phyloP scores from a whole-genome alignment of 78 protist genomes.

The Speleostelium caveatum region DNA sequence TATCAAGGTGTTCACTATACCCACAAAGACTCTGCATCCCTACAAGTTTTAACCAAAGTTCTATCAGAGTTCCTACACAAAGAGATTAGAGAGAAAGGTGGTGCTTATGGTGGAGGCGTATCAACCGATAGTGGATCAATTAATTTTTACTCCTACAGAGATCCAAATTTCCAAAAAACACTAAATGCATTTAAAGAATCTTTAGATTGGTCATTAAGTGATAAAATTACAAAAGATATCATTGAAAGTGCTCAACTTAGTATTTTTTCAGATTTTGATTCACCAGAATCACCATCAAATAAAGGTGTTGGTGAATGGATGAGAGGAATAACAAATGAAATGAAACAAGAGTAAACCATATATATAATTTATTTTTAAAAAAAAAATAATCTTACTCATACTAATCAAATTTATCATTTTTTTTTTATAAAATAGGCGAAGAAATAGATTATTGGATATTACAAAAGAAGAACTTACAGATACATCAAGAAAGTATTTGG shows the following conservation, averaged over 20 bases:
- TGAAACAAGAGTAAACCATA: slow-evolving; percentile 66
- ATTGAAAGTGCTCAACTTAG: slow-evolving; percentile 82
- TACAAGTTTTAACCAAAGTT: slow-evolving; percentile 33
- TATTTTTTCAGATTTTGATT: slow-evolving; percentile 79
- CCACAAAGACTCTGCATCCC: slow-evolving; percentile 37
- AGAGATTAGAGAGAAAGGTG: slow-evolving; percentile 93
- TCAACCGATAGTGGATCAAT: slow-evolving; percentile 35
- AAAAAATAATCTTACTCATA: too few relatives aligned
- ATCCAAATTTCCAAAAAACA: slow-evolving; percentile 77
- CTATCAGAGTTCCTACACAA: slow-evolving; percentile 86
- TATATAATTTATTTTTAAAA: too few relatives aligned
- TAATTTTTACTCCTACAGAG: slow-evolving; percentile 85
- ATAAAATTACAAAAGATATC: slow-evolving; percentile 25
- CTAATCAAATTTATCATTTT: neutral
- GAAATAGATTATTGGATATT: slow-evolving; percentile 44
- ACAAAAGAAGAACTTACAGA: slow-evolving; percentile 41
- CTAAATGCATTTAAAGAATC: slow-evolving; percentile 50
- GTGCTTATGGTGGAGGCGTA: slow-evolving; percentile 95
- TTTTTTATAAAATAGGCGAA: slow-evolving; percentile 9
- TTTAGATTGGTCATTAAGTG: slow-evolving; percentile 24
- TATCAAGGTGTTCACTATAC: slow-evolving; percentile 37
- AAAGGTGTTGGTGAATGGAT: slow-evolving; percentile 77
- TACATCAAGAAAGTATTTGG: slow-evolving; percentile 49
- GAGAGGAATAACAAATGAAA: slow-evolving; percentile 69
- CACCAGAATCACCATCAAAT: slow-evolving; percentile 85